These are phyloP conservation scores for Phyllosticta capitalensis DNA, from an alignment of 2,329 filamentous ascomycete genomes.

Conservation along the genomic window DNA sequence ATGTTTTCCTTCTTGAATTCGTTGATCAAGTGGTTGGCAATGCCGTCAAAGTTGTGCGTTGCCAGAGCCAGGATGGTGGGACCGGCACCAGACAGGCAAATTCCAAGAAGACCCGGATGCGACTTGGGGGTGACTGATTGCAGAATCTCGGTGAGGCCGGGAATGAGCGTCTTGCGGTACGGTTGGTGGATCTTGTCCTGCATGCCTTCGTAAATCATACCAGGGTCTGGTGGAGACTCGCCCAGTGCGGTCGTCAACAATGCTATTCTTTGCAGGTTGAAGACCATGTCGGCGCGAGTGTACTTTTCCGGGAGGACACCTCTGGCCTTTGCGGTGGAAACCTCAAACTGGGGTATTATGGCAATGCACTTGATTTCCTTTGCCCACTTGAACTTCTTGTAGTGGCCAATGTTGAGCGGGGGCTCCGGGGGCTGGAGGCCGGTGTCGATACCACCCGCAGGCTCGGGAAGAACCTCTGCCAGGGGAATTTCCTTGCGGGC, in stretches of 20 bases:
- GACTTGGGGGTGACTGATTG: constrained; percentile 80
- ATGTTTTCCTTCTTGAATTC: constrained; percentile 66
- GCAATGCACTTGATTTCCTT: constrained; percentile 93
- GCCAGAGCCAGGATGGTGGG: constrained; percentile 91
- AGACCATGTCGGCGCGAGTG: constrained; percentile 74
- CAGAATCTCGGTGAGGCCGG: constrained; percentile 82
- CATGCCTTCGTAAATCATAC: constrained; percentile 96
- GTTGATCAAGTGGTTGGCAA: constrained; percentile 68
- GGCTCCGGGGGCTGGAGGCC: constrained; percentile 78
- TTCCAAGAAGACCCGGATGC: constrained; percentile 81
- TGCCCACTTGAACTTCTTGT: constrained; percentile 91
- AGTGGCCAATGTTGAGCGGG: constrained; percentile 87
- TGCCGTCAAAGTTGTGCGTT: constrained; percentile 78
- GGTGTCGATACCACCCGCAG: constrained; percentile 84
- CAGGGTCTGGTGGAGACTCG: constrained; percentile 79
- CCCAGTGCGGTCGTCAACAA: constrained; percentile 83
- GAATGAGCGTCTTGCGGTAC: constrained; percentile 85
- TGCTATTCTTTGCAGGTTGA: constrained; percentile 91
- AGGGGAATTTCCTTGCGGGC: constrained; percentile 88
- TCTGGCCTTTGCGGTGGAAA: constrained; percentile 85
- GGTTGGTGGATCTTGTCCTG: constrained; percentile 98
- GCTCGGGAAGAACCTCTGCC: constrained; percentile 82
- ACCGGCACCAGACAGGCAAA: constrained; percentile 89
- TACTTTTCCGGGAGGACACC: constrained; percentile 76
- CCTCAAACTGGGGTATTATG: constrained; percentile 92